Evolutionary conservation across 73 alveolate genomes (phyloP), one percentile per base, ranked within the genome.

Genomic region (Tetrahymena borealis): DNA sequence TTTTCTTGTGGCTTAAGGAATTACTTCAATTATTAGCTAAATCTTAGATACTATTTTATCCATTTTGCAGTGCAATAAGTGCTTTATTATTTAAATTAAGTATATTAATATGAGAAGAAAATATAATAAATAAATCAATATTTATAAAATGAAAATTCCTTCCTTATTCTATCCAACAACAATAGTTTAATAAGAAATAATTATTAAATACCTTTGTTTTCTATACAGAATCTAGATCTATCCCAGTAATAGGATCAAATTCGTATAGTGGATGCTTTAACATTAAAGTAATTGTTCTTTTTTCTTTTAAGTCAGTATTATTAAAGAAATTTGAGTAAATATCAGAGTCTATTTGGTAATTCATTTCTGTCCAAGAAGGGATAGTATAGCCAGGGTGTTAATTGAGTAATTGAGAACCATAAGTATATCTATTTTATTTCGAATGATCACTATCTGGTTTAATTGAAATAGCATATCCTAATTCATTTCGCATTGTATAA

Each of bases 401-500:
- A 60, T 60, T 60, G 1, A 60, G n/a, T 60, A 60, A 32, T 60
- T 60, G 28, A 1, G 85, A 13, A 15, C 85, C 85, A 9, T 60
- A 60, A 2, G 85, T 60, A 3, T 24, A 18, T n/a, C 85, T 60
- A n/a, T 60, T 60, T 4, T 13, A 28, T 9, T 60, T 60, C 18
- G n/a, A 24, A 3, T 32, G 85, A n/a, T 60, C 85, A n/a, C 28
- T 24, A n/a, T 60, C 85, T 7, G 85, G 28, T 60, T 60, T 60
- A n/a, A 60, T 60, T 15, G 85, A 60, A 18, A 93, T 38, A 33
- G 78, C 90, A 78, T 79, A 93, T 38, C 95, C 95, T 32, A 78
- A 79, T 33, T 93, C 95, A 85, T 93, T 93, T 85, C 95, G 78
- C 8, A 93, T 93, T 10, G 95, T 93, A 33, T 93, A 93, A 18